Evolutionary conservation across 495 filamentous ascomycete species (phyloP).

Genomic region (Penicilliopsis zonata): DNA sequence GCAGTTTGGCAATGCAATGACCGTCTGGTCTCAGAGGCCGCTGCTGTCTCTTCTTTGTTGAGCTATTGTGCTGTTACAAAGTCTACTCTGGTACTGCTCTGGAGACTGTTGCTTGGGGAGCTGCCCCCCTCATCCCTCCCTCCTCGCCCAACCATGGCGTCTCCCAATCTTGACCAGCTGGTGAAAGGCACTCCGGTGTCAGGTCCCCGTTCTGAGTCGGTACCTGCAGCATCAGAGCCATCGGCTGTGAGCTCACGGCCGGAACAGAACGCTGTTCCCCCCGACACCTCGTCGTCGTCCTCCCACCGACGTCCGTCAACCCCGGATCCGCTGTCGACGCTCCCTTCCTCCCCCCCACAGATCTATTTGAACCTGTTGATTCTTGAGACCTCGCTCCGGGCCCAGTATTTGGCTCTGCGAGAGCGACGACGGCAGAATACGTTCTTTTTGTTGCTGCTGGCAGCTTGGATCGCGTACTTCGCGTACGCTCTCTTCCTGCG

Average conservation of each 20-base stretch:
- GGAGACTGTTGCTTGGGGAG: too few species aligned
- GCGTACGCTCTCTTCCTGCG: constrained; percentile 78
- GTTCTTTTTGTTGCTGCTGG: constrained; percentile 78
- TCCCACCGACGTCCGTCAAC: constrained; percentile 29
- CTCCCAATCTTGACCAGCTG: constrained; percentile 65
- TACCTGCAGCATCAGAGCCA: constrained; percentile 26
- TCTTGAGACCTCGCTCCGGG: constrained; percentile 85
- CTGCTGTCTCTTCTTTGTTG: too few species aligned
- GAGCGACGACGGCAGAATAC: constrained; percentile 85
- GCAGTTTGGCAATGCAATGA: too few species aligned
- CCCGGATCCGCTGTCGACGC: constrained; percentile 63
- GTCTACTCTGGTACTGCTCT: too few species aligned
- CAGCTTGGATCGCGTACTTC: constrained; percentile 71
- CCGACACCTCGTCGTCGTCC: constrained; percentile 20
- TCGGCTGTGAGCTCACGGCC: constrained; percentile 20
- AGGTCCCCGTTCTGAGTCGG: constrained; percentile 19
- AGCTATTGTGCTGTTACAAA: too few species aligned
- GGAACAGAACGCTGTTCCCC: constrained; percentile 22
- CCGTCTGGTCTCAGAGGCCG: too few species aligned
- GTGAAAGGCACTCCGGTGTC: constrained; percentile 69
- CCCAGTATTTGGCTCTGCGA: constrained; percentile 82
- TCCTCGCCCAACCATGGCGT: constrained; percentile 27
- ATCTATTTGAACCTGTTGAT: constrained; percentile 98
- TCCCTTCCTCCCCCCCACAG: constrained; percentile 88
- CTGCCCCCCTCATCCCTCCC: constrained; percentile 5